Base-by-base conservation (phyloP, 2,329 filamentous ascomycete genomes). In the Paecilomyces sp. region DNA sequence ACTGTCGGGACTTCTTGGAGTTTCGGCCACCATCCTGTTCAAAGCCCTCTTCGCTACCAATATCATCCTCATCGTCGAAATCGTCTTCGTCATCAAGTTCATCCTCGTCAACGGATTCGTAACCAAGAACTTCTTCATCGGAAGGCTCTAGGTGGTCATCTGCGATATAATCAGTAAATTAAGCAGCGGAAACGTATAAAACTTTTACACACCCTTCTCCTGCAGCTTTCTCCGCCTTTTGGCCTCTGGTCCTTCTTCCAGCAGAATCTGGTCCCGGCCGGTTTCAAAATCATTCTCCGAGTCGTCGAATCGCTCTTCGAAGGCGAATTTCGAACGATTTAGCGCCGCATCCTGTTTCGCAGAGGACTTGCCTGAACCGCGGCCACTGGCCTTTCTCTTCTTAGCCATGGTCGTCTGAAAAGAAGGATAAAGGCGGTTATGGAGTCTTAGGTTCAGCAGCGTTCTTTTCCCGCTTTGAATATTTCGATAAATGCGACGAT, bases 281-380 rank as follows among this genome's bases (percentile, higher is more conserved):
- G 92, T 81, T 69, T 93, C 91, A 73, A 96, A 96, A 72, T 96
- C 91, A 74, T 99, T 94, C 74, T 96, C 91, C 1, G 92, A 95
- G 73, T 97, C 88, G 65, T 92, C 91, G 67, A 99, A 88, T 75
- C 96, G 91, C 74, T 93, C 87, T 62, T 79, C 71, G 22, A 74
- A 62, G 57, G 71, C 69, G 56, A 73, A 78, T 59, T 72, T 76
- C 34, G 70, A 69, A 51, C 66, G 67, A 54, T 68, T 67, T 8
- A 67, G 61, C 41, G 71, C 58, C 25, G 62, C 58, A 18, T 71
- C 67, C 6, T 72, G 70, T 54, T 72, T 67, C 24, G 68, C 62
- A 57, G 77, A 73, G 11, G 74, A 63, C 54, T 71, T 68, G 59
- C 71, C 69, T 57, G 68, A 71, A 41, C 70, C 65, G 58, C 74